Percentiles rank a stretch among this genome's conserved stretches.
These are phyloP conservation scores for Lichtheimia ramosa DNA, from an alignment of 371 early-diverging fungal genomes.

Conservation along the genomic window DNA sequence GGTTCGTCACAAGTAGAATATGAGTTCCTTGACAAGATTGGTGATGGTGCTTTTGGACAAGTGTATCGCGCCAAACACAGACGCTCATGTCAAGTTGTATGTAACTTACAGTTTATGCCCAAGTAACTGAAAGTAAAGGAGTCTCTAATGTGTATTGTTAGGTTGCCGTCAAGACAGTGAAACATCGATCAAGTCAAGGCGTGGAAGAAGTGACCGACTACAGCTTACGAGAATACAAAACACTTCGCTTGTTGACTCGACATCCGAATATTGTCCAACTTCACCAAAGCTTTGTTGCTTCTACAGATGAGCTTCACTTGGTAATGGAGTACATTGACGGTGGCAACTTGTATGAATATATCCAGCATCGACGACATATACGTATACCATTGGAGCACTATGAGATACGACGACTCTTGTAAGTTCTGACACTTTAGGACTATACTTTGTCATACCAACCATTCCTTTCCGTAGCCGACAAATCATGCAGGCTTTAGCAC, in stretches of 20 bases:
- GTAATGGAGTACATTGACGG: constrained; percentile 95
- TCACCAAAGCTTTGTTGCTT: constrained; percentile 82
- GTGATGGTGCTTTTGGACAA: constrained; percentile 93
- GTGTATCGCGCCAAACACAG: constrained; percentile 80
- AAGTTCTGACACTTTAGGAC: constrained; percentile 2
- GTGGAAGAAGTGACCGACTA: constrained; percentile 65
- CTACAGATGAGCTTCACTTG: constrained; percentile 78
- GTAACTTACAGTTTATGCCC: background rate
- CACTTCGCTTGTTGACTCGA: constrained; percentile 63
- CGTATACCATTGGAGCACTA: constrained; percentile 19
- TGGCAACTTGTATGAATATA: constrained; percentile 86
- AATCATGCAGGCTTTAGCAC: constrained; percentile 81
- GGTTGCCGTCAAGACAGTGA: constrained; percentile 97
- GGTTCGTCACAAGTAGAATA: constrained; percentile 62
- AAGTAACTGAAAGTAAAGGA: background rate
- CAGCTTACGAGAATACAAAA: constrained; percentile 74
- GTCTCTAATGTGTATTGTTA: constrained; percentile 19
- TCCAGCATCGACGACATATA: constrained; percentile 69
- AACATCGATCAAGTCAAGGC: constrained; percentile 80
- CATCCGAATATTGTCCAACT: constrained; percentile 86
- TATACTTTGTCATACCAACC: background rate
- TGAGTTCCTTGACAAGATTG: constrained; percentile 75
- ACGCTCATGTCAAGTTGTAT: constrained; percentile 76
- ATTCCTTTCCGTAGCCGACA: constrained; percentile 54
- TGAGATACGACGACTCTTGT: constrained; percentile 38